Conservation (phyloP, 2,329 filamentous ascomycete species). For the Pyrenochaeta sp. region DNA sequence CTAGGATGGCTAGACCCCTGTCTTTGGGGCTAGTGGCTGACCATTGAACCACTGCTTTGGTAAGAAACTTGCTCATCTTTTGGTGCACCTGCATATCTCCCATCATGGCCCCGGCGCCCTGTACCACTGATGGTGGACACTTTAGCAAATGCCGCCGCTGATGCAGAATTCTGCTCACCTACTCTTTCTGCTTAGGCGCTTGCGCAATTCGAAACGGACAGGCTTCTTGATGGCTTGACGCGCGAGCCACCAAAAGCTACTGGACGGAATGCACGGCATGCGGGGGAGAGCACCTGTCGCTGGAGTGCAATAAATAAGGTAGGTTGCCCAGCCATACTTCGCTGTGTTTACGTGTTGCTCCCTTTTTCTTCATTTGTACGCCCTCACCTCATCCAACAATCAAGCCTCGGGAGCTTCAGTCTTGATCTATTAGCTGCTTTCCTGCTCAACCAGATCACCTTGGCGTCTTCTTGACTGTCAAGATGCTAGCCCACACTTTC, state of each 20-base stretch:
- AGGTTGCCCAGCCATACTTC: conserved; percentile 15
- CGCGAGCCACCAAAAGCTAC: conserved; percentile 29
- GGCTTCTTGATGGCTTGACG: conserved; percentile 29
- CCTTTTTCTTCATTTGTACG: conserved; percentile 1
- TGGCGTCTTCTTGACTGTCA: conserved; percentile 14
- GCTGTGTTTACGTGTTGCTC: conserved; percentile 1
- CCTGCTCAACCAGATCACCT: neutral
- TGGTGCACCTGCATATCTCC: conserved; percentile 20
- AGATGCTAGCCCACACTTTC: conserved; percentile 45
- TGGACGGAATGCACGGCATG: conserved; percentile 39
- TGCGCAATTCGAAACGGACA: conserved; percentile 13
- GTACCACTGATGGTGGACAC: conserved; percentile 13
- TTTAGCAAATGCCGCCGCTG: conserved; percentile 26
- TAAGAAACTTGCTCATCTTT: conserved; percentile 46
- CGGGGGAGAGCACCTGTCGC: conserved; percentile 16
- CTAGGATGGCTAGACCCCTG: conserved; percentile 27
- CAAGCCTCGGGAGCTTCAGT: neutral
- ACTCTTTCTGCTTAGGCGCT: conserved; percentile 23
- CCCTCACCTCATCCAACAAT: neutral
- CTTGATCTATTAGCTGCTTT: neutral
- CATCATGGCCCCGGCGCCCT: conserved; percentile 10
- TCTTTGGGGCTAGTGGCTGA: conserved; percentile 24
- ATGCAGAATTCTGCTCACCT: conserved; percentile 32
- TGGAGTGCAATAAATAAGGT: conserved; percentile 39
- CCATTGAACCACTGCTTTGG: conserved; percentile 25